Base-by-base conservation (phyloP, 2,329 filamentous ascomycete genomes). In the Trichoderma breve region DNA sequence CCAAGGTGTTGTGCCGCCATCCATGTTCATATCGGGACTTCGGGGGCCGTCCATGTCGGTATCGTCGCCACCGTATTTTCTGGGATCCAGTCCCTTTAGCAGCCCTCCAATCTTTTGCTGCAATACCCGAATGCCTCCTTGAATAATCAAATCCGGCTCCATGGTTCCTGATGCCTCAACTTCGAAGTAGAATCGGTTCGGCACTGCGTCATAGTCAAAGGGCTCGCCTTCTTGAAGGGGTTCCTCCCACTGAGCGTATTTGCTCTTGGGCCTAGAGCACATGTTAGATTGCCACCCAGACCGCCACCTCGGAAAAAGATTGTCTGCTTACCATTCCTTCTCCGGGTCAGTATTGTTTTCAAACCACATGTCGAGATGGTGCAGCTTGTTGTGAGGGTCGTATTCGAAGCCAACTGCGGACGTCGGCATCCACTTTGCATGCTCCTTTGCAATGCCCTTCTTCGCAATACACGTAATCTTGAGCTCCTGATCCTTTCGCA, bases 361-460 rank as follows among this genome's bases (percentile, higher is more conserved):
- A 80, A 94, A 98, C 96, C 96, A 99, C 82, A 97, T 90, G 78
- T 97, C 93, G 71, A 96, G 87, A 82, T 99, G 96, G 75, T 91
- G 89, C 75, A 99, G 85, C 84, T 97, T 98, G 84, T 99, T 99
- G 82, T 97, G 93, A 73, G 96, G 96, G 81, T 99, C 96, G 82
- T 99, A 99, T 82, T 99, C 96, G 80, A 99, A 99, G 28, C 94
- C 95, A 53, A 99, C 91, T 4, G 96, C 96, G 53, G 94, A 89
- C 43, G 93, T 95, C 2, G 96, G 95, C 78, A 94, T 93, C 96
- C 96, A 99, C 83, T 99, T 99, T 11, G 96, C 93, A 82, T 99
- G 96, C 82, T 99, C 96, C 86, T 99, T 99, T 47, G 95, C 95
- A 75, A 98, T 98, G 1, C 96, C 96, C 87, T 98, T 98, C 87